Conservation (phyloP, 306 rosid species). For the Cicer judaicum region DNA sequence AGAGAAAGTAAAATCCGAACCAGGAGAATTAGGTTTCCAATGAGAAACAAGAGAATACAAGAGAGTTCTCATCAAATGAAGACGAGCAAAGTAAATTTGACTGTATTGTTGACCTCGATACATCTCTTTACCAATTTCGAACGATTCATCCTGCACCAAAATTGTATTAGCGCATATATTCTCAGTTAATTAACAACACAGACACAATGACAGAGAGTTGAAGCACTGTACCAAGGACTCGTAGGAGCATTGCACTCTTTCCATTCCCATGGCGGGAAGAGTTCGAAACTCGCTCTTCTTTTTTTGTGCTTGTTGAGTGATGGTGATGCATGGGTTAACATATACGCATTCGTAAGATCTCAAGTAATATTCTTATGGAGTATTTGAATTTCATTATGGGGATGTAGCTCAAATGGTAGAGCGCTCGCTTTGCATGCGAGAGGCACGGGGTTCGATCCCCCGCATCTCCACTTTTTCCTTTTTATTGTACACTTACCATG, state of each 20-base stretch:
- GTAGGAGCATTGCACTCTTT: conserved; percentile 66
- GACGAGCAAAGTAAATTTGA: conserved; percentile 87
- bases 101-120: conserved; percentile 89
- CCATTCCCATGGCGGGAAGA: conserved; percentile 81
- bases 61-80: conserved; percentile 81
- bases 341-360: neutral
- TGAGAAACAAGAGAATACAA: conserved; percentile 69
- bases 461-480: conserved; percentile 50
- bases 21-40: conserved; percentile 79
- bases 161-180: neutral
- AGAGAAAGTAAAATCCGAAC: conserved; percentile 44
- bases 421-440: conserved; percentile 80
- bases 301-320: neutral
- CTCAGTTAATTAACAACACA: neutral
- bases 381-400: neutral
- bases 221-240: conserved; percentile 49
- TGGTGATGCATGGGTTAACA: neutral
- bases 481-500: too few species aligned
- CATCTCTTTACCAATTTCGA: conserved; percentile 65
- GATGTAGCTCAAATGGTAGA: conserved; percentile 68
- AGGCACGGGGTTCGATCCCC: conserved; percentile 74
- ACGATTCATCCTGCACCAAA: conserved; percentile 63
- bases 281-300: conserved; percentile 15
- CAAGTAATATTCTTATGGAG: neutral
- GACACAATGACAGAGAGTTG: neutral